phyloP scores from a whole-genome alignment of 2,329 filamentous ascomycete genomes.

The Exserohilum turcica region DNA sequence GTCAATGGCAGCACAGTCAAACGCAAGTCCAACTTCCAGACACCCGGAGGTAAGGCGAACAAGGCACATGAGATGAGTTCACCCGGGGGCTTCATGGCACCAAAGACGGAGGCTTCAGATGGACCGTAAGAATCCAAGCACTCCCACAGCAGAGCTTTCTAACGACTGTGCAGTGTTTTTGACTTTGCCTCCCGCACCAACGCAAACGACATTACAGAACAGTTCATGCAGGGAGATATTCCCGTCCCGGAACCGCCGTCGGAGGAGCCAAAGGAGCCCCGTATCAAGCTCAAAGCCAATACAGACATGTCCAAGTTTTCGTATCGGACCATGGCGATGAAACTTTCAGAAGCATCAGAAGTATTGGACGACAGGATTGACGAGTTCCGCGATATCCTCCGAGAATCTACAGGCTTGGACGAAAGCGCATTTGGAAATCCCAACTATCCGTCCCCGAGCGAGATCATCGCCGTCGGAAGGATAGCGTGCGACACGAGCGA shows the following conservation, averaged over 20 bases:
- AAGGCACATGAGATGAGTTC: conserved; percentile 55
- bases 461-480: conserved; percentile 87
- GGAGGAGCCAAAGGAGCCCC: conserved; percentile 72
- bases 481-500: conserved; percentile 88
- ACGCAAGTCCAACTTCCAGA: conserved; percentile 59
- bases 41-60: conserved; percentile 54
- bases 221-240: conserved; percentile 75
- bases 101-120: conserved; percentile 43
- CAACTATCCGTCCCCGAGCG: conserved; percentile 79
- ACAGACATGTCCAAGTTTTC: conserved; percentile 88
- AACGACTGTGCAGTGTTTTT: conserved; percentile 52
- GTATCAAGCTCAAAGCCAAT: conserved; percentile 82
- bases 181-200: conserved; percentile 78
- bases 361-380: conserved; percentile 95
- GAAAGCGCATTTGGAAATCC: conserved; percentile 86
- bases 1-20: conserved; percentile 57
- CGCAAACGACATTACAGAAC: conserved; percentile 79
- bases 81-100: conserved; percentile 50
- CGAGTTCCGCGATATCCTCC: conserved; percentile 76
- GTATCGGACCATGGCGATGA: conserved; percentile 95
- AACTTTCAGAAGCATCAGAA: conserved; percentile 87
- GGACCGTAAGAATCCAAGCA: conserved; percentile 44
- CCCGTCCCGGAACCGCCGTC: conserved; percentile 69
- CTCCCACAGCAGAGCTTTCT: conserved; percentile 1
- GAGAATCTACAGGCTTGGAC: conserved; percentile 75